Evolutionary conservation across 352 stramenopile genomes (phyloP).

Genomic region (Blastocystis sp.): DNA sequence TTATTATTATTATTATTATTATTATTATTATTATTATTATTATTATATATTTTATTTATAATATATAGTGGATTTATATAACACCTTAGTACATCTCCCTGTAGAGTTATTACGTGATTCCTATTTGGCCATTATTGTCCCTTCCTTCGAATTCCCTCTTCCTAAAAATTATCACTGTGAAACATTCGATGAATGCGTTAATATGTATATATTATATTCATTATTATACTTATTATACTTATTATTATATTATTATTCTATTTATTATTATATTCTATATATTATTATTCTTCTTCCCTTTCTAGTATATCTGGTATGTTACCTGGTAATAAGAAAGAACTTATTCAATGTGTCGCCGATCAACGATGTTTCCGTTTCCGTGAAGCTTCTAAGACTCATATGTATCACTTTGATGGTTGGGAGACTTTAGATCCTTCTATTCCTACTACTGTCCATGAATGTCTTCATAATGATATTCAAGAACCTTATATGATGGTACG

Average conservation of each 20-base stretch:
- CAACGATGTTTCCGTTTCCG: constrained; percentile 14
- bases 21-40: constrained; percentile 14
- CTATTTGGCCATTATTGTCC: constrained; percentile 19
- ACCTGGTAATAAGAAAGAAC: neutral
- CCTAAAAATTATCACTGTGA: neutral
- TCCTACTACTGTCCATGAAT: constrained; percentile 1
- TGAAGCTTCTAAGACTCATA: constrained; percentile 5
- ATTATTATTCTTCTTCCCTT: neutral
- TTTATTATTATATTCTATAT: constrained; percentile 5
- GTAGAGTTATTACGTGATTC: constrained; percentile 1
- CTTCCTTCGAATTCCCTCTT: constrained; percentile 5
- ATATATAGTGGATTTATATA: constrained; percentile 8
- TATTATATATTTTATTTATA: constrained; percentile 3
- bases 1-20: neutral
- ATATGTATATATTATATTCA: neutral
- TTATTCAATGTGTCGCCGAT: neutral
- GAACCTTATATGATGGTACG: constrained; percentile 40
- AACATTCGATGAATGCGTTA: constrained; percentile 7
- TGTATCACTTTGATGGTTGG: constrained; percentile 15
- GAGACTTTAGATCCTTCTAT: constrained; percentile 6
- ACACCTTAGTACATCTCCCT: neutral
- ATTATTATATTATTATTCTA: constrained; percentile 1
- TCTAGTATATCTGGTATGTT: constrained; percentile 10
- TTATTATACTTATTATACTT: neutral
- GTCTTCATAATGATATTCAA: constrained; percentile 27